These are phyloP conservation scores for Beta macrorhiza DNA, from an alignment of 179 eudicot genomes.

Conservation along the genomic window DNA sequence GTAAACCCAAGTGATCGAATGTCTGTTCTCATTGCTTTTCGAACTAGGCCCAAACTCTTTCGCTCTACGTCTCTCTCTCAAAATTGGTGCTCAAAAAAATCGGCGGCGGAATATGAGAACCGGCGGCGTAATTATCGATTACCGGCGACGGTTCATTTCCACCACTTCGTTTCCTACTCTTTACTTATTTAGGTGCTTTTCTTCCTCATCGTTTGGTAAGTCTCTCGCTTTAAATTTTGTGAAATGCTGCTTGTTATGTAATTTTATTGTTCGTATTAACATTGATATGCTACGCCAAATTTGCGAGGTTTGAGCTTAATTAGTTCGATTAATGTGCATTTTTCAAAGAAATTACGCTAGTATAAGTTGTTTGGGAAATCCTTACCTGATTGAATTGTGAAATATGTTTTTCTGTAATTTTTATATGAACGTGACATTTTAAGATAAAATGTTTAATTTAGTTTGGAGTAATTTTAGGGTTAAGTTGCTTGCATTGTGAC, in stretches of 20 bases:
- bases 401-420: no score
- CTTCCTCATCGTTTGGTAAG: slow-evolving; percentile 20
- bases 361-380: no score
- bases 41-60: not conserved
- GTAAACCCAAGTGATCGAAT: no score
- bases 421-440: no score
- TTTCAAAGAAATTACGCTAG: no score
- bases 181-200: slow-evolving; percentile 7
- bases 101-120: slow-evolving; percentile 21
- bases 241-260: not conserved
- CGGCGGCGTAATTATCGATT: not conserved
- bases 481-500: not conserved
- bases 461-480: not conserved
- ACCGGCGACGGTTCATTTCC: slow-evolving; percentile 5
- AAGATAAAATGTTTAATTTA: not conserved
- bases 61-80: not conserved
- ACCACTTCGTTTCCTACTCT: not conserved
- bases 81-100: not conserved
- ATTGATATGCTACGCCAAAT: not conserved
- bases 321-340: not conserved
- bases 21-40: not conserved
- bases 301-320: not conserved
- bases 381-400: no score
- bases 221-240: not conserved
- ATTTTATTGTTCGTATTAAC: not conserved